phyloP scores from a whole-genome alignment of 257 asterid species.

The Nicotiana tabacum region DNA sequence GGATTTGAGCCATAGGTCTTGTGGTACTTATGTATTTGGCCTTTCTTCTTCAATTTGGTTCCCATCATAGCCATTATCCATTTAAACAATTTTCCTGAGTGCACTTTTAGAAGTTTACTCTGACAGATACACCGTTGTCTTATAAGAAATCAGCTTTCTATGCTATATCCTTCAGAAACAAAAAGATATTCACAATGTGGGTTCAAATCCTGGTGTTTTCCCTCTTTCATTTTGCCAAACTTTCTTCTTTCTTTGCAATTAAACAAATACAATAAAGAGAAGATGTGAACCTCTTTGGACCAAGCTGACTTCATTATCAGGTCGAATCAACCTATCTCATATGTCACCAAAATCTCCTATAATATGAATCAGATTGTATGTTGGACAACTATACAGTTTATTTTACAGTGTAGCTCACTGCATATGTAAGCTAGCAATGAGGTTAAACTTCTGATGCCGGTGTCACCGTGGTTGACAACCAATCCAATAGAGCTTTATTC shows the following conservation, averaged over 20 bases:
- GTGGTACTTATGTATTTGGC: too few relatives aligned
- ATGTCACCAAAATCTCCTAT: background rate
- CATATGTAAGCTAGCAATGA: background rate
- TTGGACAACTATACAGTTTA: slow-evolving; percentile 4
- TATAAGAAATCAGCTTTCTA: background rate
- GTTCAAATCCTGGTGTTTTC: background rate
- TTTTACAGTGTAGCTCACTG: background rate
- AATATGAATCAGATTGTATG: background rate
- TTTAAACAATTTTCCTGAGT: background rate
- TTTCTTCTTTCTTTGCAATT: background rate
- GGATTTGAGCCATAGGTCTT: too few relatives aligned
- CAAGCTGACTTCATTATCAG: background rate
- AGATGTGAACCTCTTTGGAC: background rate
- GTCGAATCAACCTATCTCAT: background rate
- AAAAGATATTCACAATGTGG: background rate
- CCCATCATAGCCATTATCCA: background rate
- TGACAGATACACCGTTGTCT: background rate
- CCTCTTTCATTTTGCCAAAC: background rate
- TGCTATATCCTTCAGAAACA: background rate
- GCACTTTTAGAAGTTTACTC: background rate
- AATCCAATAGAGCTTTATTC: slow-evolving; percentile 71
- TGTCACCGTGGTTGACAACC: slow-evolving; percentile 44
- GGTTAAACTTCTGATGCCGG: slow-evolving; percentile 8
- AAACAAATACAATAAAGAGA: background rate
- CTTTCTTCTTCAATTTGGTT: background rate